Conservation (phyloP, 495 filamentous ascomycete genomes). For the Neurospora tetraspora region DNA sequence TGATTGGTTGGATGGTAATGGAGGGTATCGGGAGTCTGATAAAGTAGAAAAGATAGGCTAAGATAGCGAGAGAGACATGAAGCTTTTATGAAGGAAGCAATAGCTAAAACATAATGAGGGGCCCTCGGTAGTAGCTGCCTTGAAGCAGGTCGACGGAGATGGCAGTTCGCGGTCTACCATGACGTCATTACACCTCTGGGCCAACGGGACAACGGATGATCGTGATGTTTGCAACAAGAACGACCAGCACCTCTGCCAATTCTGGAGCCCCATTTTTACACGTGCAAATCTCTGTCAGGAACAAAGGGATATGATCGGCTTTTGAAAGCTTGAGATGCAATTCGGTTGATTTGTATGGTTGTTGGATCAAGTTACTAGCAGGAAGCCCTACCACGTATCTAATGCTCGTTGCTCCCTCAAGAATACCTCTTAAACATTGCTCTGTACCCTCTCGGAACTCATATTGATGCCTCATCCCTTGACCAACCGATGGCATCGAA, state of each 20-base stretch:
- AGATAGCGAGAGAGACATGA: neutral
- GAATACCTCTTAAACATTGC: neutral
- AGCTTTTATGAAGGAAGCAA: neutral
- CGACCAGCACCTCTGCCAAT: neutral
- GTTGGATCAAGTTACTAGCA: neutral
- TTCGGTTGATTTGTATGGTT: neutral
- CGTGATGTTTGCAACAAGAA: neutral
- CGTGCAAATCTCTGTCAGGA: neutral
- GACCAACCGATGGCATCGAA: neutral
- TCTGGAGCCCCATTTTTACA: too few relatives aligned
- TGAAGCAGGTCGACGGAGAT: neutral
- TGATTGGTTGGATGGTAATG: neutral
- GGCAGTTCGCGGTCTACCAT: neutral
- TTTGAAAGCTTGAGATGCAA: neutral
- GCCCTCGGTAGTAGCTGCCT: neutral
- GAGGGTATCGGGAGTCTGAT: slow-evolving; percentile 5
- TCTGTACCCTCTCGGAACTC: neutral
- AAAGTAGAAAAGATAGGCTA: neutral
- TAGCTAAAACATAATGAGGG: neutral
- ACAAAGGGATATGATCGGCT: neutral
- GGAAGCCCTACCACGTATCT: neutral
- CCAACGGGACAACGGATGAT: neutral
- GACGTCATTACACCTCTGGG: neutral
- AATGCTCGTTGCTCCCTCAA: neutral
- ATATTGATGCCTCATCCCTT: neutral